Percentiles rank a stretch among this genome's conserved stretches.
Conservation (phyloP, 306 rosid genomes). For the Prunus salicina region DNA sequence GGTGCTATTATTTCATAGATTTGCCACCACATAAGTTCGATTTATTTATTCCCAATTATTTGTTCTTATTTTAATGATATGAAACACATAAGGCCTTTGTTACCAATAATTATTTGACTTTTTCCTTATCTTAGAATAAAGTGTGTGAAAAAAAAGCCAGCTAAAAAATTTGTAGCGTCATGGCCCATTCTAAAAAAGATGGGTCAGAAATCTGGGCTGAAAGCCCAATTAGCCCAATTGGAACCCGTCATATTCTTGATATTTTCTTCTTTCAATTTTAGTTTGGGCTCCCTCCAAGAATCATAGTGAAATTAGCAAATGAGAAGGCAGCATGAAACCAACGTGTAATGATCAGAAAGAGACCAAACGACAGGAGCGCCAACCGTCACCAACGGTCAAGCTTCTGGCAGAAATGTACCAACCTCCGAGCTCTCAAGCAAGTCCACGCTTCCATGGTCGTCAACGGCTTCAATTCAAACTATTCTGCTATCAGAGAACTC, state of each 20-base stretch:
- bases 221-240: background rate
- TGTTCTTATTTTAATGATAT: background rate
- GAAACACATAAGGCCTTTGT: background rate
- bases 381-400: constrained; percentile 29
- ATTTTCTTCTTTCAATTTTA: background rate
- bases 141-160: no score
- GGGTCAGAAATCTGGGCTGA: background rate
- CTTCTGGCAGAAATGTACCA: constrained; percentile 48
- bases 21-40: background rate
- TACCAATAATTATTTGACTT: no score
- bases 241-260: no score
- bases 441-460: constrained; percentile 60
- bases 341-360: constrained; percentile 50
- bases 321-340: background rate
- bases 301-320: background rate
- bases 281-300: background rate
- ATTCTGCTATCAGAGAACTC: constrained; percentile 46
- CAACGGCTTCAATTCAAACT: constrained; percentile 57
- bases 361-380: constrained; percentile 44
- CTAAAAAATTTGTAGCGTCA: no score
- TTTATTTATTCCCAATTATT: background rate
- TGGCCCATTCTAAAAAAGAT: background rate
- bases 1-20: background rate
- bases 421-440: constrained; percentile 55
- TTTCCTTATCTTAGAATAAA: no score